Evolutionary conservation across 805 yeast species (phyloP).

Genomic region (Blastobotrys americana): DNA sequence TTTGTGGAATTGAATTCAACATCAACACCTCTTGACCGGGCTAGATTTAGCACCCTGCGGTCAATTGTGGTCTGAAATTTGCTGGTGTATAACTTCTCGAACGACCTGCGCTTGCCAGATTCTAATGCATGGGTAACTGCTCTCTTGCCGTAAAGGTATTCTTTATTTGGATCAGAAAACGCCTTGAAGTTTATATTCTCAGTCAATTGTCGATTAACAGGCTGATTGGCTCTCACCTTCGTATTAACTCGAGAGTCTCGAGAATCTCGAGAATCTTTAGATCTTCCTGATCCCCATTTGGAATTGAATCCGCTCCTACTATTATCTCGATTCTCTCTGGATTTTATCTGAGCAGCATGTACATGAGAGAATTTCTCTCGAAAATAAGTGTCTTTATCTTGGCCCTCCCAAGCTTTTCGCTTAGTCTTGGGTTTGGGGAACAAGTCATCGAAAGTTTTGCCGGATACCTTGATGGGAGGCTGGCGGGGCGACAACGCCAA

Average conservation of each 20-base stretch:
- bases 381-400: conserved; percentile 57
- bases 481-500: too few species aligned
- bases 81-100: conserved; percentile 44
- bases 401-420: conserved; percentile 65
- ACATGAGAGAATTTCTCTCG: conserved; percentile 56
- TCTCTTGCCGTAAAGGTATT: conserved; percentile 70
- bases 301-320: too few species aligned
- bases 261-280: conserved; percentile 11
- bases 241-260: conserved; percentile 8
- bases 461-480: conserved; percentile 2
- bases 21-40: conserved; percentile 38
- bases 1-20: conserved; percentile 29
- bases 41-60: conserved; percentile 41
- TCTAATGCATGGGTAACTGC: conserved; percentile 65
- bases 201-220: neutral
- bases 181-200: too few species aligned
- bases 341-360: conserved; percentile 43
- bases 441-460: conserved; percentile 36
- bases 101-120: conserved; percentile 45
- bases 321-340: conserved; percentile 22
- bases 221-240: too few species aligned
- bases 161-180: conserved; percentile 39
- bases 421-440: conserved; percentile 33
- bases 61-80: conserved; percentile 31
- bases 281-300: conserved; percentile 19